phyloP scores from a whole-genome alignment of 2,329 filamentous ascomycete genomes.

The Ophiostoma piceae region DNA sequence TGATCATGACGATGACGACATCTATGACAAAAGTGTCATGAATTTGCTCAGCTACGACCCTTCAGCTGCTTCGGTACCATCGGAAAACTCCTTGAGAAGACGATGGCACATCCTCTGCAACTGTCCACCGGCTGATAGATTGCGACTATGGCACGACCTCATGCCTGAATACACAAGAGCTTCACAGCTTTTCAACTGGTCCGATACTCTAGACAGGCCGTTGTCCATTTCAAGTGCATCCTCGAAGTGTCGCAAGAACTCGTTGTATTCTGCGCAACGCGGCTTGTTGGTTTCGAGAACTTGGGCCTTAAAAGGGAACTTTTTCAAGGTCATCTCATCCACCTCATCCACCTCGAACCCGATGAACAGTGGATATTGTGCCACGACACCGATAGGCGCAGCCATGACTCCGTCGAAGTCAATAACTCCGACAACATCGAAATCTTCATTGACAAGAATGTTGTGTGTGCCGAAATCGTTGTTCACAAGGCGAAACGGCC shows the following conservation, averaged over 20 bases:
- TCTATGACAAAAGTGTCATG: no score
- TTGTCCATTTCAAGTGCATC: background rate
- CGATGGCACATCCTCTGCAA: background rate
- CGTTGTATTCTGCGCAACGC: background rate
- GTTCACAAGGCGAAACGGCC: background rate
- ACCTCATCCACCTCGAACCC: background rate
- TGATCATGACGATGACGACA: no score
- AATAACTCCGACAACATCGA: background rate
- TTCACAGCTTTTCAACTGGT: background rate
- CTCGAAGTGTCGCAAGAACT: background rate
- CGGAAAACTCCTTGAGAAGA: background rate
- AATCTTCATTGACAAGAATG: background rate
- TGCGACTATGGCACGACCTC: background rate
- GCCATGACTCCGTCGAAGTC: background rate
- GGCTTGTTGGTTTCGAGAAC: background rate
- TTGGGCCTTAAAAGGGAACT: background rate
- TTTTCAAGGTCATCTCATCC: background rate
- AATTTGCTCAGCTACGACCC: no score
- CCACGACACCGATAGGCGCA: background rate
- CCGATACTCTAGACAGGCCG: background rate
- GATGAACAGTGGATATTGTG: background rate
- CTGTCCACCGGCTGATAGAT: background rate
- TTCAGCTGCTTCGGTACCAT: background rate
- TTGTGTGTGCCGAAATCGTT: background rate
- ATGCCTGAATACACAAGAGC: background rate